phyloP scores from a whole-genome alignment of 345 rosid genomes.

The Passiflora organensis region DNA sequence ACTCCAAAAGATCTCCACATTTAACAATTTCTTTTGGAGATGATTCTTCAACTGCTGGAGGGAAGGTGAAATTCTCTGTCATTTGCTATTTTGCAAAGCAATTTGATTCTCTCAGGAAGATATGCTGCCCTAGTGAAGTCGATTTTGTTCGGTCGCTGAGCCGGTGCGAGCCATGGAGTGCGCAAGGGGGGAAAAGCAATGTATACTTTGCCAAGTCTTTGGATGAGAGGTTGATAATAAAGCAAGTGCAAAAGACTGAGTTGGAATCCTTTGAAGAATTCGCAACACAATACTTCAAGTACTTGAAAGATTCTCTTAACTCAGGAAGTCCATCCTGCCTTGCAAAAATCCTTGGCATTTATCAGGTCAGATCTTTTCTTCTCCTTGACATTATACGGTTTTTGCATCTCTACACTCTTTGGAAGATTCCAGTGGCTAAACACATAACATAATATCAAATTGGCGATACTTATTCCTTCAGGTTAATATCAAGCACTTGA shows the following conservation, averaged over 20 bases:
- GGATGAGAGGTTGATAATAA: constrained; percentile 92
- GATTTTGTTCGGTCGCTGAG: constrained; percentile 85
- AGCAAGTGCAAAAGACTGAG: constrained; percentile 86
- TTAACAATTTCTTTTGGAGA: constrained; percentile 64
- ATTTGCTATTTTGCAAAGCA: constrained; percentile 84
- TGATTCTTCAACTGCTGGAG: constrained; percentile 48
- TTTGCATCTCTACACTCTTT: background rate
- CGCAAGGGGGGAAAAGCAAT: constrained; percentile 97
- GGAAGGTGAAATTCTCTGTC: constrained; percentile 77
- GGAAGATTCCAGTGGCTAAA: background rate
- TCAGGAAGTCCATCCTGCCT: constrained; percentile 93
- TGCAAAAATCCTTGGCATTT: constrained; percentile 93
- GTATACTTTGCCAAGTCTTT: constrained; percentile 90
- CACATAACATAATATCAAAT: background rate
- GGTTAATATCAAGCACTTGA: constrained; percentile 75
- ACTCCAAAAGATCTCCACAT: constrained; percentile 68
- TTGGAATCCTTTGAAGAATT: constrained; percentile 88
- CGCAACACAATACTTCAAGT: constrained; percentile 74
- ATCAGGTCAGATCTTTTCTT: constrained; percentile 57
- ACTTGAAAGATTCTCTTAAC: constrained; percentile 62
- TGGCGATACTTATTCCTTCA: constrained; percentile 26
- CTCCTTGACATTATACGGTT: background rate
- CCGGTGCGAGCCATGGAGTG: constrained; percentile 86
- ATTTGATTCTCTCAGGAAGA: constrained; percentile 72
- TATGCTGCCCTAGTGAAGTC: constrained; percentile 72